Percentiles rank a stretch among this genome's conserved stretches.
phyloP scores from a whole-genome alignment of 331 rosid species.

The Stylosanthes scabra region DNA sequence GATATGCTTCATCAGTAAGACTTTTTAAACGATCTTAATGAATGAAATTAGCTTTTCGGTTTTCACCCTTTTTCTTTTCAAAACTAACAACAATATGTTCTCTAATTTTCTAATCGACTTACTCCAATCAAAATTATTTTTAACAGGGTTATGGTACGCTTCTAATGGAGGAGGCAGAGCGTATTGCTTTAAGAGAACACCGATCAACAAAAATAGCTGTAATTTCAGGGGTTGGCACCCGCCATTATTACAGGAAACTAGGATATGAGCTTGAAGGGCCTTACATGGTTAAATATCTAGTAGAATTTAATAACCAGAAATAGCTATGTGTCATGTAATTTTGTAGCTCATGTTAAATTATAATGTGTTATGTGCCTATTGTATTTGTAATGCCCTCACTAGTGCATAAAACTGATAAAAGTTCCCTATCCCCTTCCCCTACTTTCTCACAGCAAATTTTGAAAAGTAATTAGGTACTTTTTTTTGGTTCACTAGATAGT shows the following conservation, averaged over 20 bases:
- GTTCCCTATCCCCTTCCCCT: not conserved
- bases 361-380: slow-evolving; percentile 24
- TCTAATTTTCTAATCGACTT: slow-evolving; percentile 17
- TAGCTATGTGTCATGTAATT: slow-evolving; percentile 32
- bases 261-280: slow-evolving; percentile 98
- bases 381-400: no score
- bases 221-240: slow-evolving; percentile 96
- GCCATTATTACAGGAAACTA: slow-evolving; percentile 89
- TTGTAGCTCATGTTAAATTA: slow-evolving; percentile 38
- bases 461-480: slow-evolving; percentile 7
- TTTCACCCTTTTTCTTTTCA: not conserved
- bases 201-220: slow-evolving; percentile 85
- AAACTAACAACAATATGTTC: not conserved
- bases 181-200: slow-evolving; percentile 78
- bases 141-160: slow-evolving; percentile 97
- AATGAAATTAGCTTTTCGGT: slow-evolving; percentile 1
- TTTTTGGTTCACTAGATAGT: not conserved
- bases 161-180: slow-evolving; percentile 96
- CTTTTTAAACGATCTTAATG: slow-evolving; percentile 5
- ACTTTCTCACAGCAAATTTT: not conserved
- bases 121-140: slow-evolving; percentile 16
- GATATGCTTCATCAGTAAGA: not conserved
- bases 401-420: slow-evolving; percentile 17
- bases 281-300: slow-evolving; percentile 91
- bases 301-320: slow-evolving; percentile 39